Evolutionary conservation across 306 rosid genomes (phyloP).

Genomic region (Neltuma alba): DNA sequence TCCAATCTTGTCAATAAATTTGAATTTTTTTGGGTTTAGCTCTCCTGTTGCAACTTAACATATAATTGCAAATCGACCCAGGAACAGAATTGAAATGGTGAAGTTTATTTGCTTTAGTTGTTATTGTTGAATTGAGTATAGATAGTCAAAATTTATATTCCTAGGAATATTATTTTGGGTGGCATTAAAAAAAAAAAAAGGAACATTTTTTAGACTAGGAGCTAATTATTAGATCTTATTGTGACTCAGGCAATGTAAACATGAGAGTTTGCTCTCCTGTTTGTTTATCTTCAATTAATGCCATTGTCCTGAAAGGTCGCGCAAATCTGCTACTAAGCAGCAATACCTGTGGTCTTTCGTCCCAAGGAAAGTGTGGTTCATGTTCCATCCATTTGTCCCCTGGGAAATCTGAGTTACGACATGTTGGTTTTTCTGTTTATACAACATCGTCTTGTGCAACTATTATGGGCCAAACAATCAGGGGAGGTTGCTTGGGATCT

Average conservation of each 20-base stretch:
- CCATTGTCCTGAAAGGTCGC: constrained; percentile 49
- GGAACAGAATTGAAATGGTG: background rate
- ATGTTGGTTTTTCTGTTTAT: constrained; percentile 45
- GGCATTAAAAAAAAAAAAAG: no score
- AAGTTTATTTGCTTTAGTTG: background rate
- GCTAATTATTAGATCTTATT: constrained; percentile 38
- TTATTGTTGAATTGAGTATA: constrained; percentile 11
- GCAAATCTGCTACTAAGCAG: constrained; percentile 61
- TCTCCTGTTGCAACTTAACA: background rate
- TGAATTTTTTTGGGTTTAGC: background rate
- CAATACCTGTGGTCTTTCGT: constrained; percentile 53
- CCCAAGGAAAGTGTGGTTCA: constrained; percentile 51
- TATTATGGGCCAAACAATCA: constrained; percentile 46
- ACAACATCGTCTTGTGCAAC: constrained; percentile 44
- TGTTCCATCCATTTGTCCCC: constrained; percentile 43
- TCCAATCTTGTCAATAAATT: background rate
- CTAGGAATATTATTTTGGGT: constrained; percentile 15
- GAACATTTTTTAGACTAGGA: no score
- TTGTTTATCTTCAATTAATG: constrained; percentile 50
- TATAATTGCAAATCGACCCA: background rate
- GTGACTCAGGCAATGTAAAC: constrained; percentile 61
- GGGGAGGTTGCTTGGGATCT: constrained; percentile 52
- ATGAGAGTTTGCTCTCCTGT: constrained; percentile 54
- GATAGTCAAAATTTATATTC: constrained; percentile 17
- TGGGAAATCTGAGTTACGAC: constrained; percentile 44